Evolutionary conservation across 1,284 basidiomycete genomes (phyloP), one percentile per base, ranked within the genome.

Genomic region (Cryptococcus sp.): DNA sequence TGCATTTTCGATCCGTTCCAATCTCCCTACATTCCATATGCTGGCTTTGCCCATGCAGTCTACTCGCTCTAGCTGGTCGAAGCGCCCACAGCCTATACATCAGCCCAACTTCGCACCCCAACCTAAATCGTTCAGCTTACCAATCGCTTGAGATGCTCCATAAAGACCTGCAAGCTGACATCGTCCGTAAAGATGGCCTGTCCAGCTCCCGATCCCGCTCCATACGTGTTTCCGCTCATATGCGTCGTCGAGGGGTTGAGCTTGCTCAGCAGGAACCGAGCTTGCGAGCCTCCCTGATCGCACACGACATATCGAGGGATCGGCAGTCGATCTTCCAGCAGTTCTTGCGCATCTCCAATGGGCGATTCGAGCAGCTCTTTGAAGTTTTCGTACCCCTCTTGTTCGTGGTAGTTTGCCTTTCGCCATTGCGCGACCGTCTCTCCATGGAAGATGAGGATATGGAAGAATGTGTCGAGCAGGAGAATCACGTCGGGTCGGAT

Each of bases 381-480:
- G 75, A 98, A 91, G 76, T 97, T 97, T 72, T 97, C 95, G 62
- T 98, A 97, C 31, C 92, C 94, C 68, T 97, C 94, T 74, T 97
- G 93, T 9, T 99, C 93, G 69, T 98, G 95, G 69, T 98, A 99
- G 6, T 93, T 92, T n/a, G 91, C 90, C 75, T 98, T 97, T 50
- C 94, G 82, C 95, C 95, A 99, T 72, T 93, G 87, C 0, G 94
- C 92, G 47, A 98, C 82, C 16, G 92, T 92, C 74, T 94, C 91
- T 25, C 95, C 95, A 70, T 98, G 93, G 86, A 97, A 98, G 74
- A 98, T 98, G 65, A 98, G 85, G 61, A 98, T 97, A 72, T 99
- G 95, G 89, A 99, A 98, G 82, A 97, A 99, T 3, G 95, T 98
- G 69, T 99, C 95, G 55, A 99, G 84, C n/a, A 99, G 81, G 32